phyloP scores from a whole-genome alignment of 202 grass and related monocot genomes.

The Musa balbisiana region DNA sequence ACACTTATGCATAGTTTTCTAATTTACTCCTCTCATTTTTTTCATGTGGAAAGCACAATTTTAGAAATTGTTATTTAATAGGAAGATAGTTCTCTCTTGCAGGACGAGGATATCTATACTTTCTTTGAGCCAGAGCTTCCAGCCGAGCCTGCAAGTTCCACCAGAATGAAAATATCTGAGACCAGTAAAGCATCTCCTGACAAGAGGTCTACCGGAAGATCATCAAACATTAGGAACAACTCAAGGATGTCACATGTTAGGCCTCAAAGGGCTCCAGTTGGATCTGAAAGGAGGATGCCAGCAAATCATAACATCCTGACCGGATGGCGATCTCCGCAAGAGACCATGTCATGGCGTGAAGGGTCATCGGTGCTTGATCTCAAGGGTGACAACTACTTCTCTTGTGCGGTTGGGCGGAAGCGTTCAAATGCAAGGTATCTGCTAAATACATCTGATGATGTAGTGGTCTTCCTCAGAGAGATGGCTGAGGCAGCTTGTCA shows the following conservation, averaged over 20 bases:
- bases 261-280: slow-evolving; percentile 36
- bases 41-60: too few relatives aligned
- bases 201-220: slow-evolving; percentile 37
- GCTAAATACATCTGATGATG: slow-evolving; percentile 77
- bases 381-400: slow-evolving; percentile 96
- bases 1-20: too few relatives aligned
- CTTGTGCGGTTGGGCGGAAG: slow-evolving; percentile 88
- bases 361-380: slow-evolving; percentile 93
- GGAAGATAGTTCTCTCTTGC: slow-evolving; percentile 21
- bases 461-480: slow-evolving; percentile 75
- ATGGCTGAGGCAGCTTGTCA: slow-evolving; percentile 38
- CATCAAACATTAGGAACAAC: slow-evolving; percentile 44
- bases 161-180: slow-evolving; percentile 38
- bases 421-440: slow-evolving; percentile 79
- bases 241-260: slow-evolving; percentile 48
- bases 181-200: slow-evolving; percentile 31
- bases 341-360: slow-evolving; percentile 63
- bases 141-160: slow-evolving; percentile 57
- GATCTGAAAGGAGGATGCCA: slow-evolving; percentile 41
- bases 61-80: too few relatives aligned
- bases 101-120: slow-evolving; percentile 98
- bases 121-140: slow-evolving; percentile 96
- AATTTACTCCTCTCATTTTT: too few relatives aligned
- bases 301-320: slow-evolving; percentile 27
- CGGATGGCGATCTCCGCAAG: slow-evolving; percentile 42